These are phyloP conservation scores for Mortierella sp. DNA, from an alignment of 371 early-diverging fungal genomes.

Conservation along the genomic window DNA sequence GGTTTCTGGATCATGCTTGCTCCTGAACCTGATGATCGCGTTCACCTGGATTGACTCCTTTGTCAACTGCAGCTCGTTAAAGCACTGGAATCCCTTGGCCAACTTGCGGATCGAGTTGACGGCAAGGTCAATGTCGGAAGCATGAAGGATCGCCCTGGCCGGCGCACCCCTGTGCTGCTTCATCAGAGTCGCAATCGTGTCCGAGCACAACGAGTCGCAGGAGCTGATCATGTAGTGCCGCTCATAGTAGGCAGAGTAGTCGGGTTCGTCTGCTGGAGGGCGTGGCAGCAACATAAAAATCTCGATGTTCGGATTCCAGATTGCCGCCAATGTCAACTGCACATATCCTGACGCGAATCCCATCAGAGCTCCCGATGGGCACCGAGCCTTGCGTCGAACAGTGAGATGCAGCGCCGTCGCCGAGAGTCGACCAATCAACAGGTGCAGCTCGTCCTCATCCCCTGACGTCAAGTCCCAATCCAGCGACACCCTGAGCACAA, in stretches of 20 bases:
- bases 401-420: constrained; percentile 30
- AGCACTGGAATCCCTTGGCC: constrained; percentile 33
- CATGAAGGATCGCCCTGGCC: constrained; percentile 23
- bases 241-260: not conserved
- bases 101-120: constrained; percentile 18
- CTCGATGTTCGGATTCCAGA: constrained; percentile 1
- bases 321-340: constrained; percentile 9
- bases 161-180: constrained; percentile 17
- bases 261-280: constrained; percentile 3
- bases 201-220: not conserved
- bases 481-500: constrained; percentile 25
- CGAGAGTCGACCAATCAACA: constrained; percentile 23
- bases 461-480: constrained; percentile 41
- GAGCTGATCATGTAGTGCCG: constrained; percentile 10
- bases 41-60: constrained; percentile 4
- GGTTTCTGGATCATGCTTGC: not conserved
- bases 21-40: constrained; percentile 13
- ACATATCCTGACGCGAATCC: constrained; percentile 6
- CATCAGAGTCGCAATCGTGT: constrained; percentile 3
- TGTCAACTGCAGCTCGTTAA: constrained; percentile 28
- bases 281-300: not conserved
- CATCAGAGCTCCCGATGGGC: not conserved
- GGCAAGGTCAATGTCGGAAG: constrained; percentile 35
- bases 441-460: constrained; percentile 31
- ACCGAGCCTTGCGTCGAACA: constrained; percentile 13